Evolutionary conservation across 495 filamentous ascomycete genomes (phyloP).

Genomic region (Hypomontagnella monticulosa): DNA sequence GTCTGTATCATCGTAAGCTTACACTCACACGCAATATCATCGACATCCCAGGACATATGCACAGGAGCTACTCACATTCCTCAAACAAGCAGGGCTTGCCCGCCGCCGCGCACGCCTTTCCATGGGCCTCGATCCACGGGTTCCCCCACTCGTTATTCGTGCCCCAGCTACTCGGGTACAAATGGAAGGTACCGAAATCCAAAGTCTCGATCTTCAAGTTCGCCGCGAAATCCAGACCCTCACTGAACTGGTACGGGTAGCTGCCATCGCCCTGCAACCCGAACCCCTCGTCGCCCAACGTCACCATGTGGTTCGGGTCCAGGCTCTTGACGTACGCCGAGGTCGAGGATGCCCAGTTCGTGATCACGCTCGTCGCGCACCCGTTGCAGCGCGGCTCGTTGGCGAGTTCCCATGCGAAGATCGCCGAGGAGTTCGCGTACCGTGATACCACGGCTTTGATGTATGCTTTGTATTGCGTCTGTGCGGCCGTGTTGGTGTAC

Average conservation of each 20-base stretch:
- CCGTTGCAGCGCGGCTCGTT: conserved; percentile 63
- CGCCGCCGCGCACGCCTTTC: conserved; percentile 60
- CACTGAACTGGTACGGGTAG: conserved; percentile 66
- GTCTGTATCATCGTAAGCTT: conserved; percentile 18
- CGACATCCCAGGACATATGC: not conserved
- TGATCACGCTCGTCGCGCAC: conserved; percentile 54
- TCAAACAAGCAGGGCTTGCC: conserved; percentile 76
- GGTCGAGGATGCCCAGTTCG: conserved; percentile 58
- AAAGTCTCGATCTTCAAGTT: conserved; percentile 67
- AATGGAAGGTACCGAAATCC: conserved; percentile 74
- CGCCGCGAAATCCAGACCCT: conserved; percentile 71
- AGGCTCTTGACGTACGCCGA: conserved; percentile 61
- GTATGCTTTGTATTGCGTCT: conserved; percentile 60
- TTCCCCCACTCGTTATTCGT: conserved; percentile 57
- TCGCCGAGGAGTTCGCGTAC: conserved; percentile 58
- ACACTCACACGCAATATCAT: not conserved
- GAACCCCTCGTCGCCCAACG: conserved; percentile 64
- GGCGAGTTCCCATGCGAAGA: conserved; percentile 66
- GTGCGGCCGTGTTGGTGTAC: conserved; percentile 44
- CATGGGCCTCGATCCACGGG: conserved; percentile 70
- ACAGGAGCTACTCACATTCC: conserved; percentile 65
- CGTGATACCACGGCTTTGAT: conserved; percentile 58
- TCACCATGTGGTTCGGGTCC: conserved; percentile 61
- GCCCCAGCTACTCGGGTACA: conserved; percentile 66
- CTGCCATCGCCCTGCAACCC: conserved; percentile 60